Base-by-base conservation (phyloP, 306 rosid species). In the Rosa persica region DNA sequence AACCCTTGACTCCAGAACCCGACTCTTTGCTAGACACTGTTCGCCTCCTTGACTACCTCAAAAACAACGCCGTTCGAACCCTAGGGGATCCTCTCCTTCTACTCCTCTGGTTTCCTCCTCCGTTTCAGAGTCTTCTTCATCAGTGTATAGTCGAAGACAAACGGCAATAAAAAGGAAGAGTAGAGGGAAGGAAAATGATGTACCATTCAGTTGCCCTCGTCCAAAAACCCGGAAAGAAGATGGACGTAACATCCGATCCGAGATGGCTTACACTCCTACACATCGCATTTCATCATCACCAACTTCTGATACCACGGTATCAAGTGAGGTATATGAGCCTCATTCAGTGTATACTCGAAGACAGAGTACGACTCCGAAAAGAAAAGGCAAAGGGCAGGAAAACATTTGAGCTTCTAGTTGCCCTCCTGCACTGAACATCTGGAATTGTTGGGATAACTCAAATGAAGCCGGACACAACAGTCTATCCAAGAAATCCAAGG, bases 401-500 rank as follows among this genome's bases (percentile, higher is more conserved):
- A 65, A 81, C 20, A 22, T 36, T 20, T 80, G 13, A 39, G 84
- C 90, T 49, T 61, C 23, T 8, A 79, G 86, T 81, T 83, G 81
- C 51, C 72, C 81, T 36, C 83, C 90, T 15, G 73, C 70, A 51
- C 72, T 76, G 7, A 81, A 78, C 83, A 72, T 71, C 51, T 72
- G 36, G 43, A 40, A 70, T 36, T 57, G 57, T 46, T 8, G 83
- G 96, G 78, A 60, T n/a, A 78, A 73, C 71, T 8, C 48, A 38
- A 67, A 67, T 42, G 87, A 76, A 49, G 76, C 67, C 70, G 80
- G 70, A 79, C 66, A 36, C 58, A 69, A 67, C 70, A 47, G 73
- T 82, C 71, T 36, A 48, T 71, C 70, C 44, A 83, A 82, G 80
- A 80, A 90, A 68, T 75, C 78, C 68, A 77, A 83, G 27, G 87